These are phyloP conservation scores for Heliamphora pulchella DNA, from an alignment of 179 eudicot genomes.

Conservation along the genomic window DNA sequence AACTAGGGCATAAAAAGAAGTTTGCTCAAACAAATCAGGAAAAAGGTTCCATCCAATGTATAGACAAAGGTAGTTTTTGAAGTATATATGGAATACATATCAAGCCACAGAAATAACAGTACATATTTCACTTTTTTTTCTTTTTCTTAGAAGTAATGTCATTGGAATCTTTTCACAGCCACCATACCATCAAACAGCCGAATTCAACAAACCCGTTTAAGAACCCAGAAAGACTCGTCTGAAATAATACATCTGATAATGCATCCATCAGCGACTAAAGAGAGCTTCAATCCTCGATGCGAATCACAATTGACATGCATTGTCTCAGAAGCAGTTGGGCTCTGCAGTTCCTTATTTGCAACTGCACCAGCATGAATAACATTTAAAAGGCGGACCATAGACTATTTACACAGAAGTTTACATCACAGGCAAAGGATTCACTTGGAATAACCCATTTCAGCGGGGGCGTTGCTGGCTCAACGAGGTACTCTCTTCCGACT, in stretches of 20 bases:
- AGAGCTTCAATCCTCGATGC: not conserved
- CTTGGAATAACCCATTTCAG: not conserved
- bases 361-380: not conserved
- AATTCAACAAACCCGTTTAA: not conserved
- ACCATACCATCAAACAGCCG: conserved; percentile 4
- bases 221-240: not conserved
- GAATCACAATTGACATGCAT: not conserved
- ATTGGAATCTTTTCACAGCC: not conserved
- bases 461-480: not conserved
- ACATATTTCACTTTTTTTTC: not conserved
- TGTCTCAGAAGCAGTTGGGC: not conserved
- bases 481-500: conserved; percentile 82
- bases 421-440: conserved; percentile 3
- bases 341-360: not conserved
- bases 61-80: conserved; percentile 10
- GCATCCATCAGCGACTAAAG: conserved; percentile 9
- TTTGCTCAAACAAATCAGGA: not conserved
- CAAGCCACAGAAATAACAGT: not conserved
- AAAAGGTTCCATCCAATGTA: not conserved
- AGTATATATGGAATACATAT: not conserved
- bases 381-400: not conserved
- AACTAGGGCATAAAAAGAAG: not conserved
- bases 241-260: not conserved
- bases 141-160: not conserved
- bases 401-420: not conserved